Conservation (phyloP, 768 basidiomycete genomes). For the Dacryopinax spathularia region DNA sequence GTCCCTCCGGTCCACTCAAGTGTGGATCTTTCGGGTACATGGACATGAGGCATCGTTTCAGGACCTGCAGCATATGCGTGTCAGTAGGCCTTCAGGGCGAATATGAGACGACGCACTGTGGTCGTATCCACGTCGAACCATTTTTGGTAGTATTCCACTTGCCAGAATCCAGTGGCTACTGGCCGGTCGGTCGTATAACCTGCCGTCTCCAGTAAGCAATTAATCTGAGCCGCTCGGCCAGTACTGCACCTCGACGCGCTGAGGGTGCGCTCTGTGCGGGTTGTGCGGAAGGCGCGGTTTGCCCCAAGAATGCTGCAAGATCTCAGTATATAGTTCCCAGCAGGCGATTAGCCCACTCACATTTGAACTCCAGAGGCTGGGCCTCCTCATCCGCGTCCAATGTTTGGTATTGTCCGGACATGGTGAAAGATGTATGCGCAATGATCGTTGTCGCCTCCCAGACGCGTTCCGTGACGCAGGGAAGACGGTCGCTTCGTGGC, state of each 20-base stretch:
- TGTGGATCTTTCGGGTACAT: constrained; percentile 44
- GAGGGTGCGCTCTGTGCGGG: not conserved
- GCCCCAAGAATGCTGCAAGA: not conserved
- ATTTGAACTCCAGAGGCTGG: not conserved
- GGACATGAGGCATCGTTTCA: constrained; percentile 68
- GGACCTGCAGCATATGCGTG: constrained; percentile 33
- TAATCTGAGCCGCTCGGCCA: too few species aligned
- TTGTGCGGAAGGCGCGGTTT: not conserved
- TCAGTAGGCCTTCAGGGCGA: constrained; percentile 8
- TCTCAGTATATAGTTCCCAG: not conserved
- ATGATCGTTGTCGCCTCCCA: constrained; percentile 60
- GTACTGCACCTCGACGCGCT: not conserved
- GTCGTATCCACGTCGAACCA: constrained; percentile 83
- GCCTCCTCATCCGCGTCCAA: not conserved
- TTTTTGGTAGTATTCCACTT: constrained; percentile 68
- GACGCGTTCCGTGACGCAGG: constrained; percentile 40
- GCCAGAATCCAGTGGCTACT: constrained; percentile 47
- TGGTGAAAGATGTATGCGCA: not conserved
- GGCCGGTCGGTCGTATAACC: not conserved
- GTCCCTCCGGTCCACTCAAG: constrained; percentile 27
- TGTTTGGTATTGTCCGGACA: constrained; percentile 1
- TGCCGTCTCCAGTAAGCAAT: not conserved
- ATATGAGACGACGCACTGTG: constrained; percentile 31
- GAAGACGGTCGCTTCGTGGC: not conserved
- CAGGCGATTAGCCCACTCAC: not conserved